phyloP scores from a whole-genome alignment of 208 protist genomes.

The Wallacemonas sp. region DNA sequence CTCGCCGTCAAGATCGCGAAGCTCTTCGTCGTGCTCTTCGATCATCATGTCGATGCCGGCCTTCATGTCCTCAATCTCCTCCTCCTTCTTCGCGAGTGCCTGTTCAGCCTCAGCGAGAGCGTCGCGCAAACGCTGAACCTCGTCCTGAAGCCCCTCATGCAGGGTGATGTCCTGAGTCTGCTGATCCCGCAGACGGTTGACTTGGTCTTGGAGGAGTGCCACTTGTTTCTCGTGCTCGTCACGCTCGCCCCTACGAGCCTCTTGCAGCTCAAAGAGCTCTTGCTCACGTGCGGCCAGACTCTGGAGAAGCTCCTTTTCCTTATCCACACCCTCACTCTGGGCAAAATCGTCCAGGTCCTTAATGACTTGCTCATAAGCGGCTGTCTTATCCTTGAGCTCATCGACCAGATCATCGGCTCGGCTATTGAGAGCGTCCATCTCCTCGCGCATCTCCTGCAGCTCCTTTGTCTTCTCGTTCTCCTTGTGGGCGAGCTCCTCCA shows the following conservation, averaged over 20 bases:
- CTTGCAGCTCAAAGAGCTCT: constrained; percentile 70
- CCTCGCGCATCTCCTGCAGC: constrained; percentile 28
- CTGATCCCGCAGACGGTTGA: constrained; percentile 52
- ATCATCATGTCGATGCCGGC: constrained; percentile 57
- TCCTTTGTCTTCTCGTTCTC: constrained; percentile 14
- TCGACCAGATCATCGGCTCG: constrained; percentile 50
- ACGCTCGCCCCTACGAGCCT: constrained; percentile 55
- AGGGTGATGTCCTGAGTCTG: constrained; percentile 36
- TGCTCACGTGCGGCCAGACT: constrained; percentile 59
- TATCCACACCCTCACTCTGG: constrained; percentile 41
- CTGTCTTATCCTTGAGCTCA: constrained; percentile 62
- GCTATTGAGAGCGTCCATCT: constrained; percentile 43
- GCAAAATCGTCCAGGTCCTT: constrained; percentile 69
- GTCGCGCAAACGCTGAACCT: constrained; percentile 41
- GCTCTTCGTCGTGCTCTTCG: constrained; percentile 61
- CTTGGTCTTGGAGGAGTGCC: constrained; percentile 59
- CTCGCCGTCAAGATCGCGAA: constrained; percentile 54
- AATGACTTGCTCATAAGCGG: constrained; percentile 64
- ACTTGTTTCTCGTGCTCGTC: constrained; percentile 61
- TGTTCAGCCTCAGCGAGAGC: constrained; percentile 40
- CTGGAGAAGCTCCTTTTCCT: constrained; percentile 63
- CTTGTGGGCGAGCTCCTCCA: constrained; percentile 17
- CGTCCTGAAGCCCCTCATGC: constrained; percentile 37
- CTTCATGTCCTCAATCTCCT: constrained; percentile 49
- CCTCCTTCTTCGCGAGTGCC: constrained; percentile 38